These are phyloP conservation scores for Aethionema arabicum DNA, from an alignment of 345 rosid genomes.

Conservation along the genomic window DNA sequence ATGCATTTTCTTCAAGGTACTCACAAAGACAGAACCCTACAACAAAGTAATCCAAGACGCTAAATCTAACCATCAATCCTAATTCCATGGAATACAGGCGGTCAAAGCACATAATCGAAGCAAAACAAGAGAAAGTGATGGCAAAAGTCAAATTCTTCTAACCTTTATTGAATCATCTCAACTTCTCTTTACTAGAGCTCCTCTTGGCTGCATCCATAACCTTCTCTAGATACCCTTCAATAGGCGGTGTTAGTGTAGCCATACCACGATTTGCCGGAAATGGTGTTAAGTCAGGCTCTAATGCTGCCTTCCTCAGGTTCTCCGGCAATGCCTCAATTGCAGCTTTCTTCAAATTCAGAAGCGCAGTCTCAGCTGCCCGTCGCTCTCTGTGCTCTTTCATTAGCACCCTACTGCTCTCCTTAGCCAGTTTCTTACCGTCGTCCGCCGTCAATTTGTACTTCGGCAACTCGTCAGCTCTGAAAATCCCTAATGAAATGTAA, in stretches of 20 bases:
- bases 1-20: background rate
- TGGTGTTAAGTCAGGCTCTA: conserved; percentile 79
- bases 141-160: background rate
- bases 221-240: conserved; percentile 88
- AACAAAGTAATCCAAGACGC: background rate
- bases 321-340: conserved; percentile 92
- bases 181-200: conserved; percentile 67
- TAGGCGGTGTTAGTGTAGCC: conserved; percentile 95
- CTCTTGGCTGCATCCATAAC: conserved; percentile 74
- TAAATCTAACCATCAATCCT: background rate
- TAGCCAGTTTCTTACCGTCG: conserved; percentile 76
- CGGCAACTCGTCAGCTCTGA: conserved; percentile 67
- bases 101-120: background rate
- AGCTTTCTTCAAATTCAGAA: conserved; percentile 68
- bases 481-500: conserved; percentile 71
- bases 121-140: background rate
- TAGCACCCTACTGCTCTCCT: conserved; percentile 82
- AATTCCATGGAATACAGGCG: background rate
- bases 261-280: conserved; percentile 72
- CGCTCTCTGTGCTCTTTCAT: conserved; percentile 82
- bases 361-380: conserved; percentile 69
- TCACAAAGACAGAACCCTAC: too few relatives aligned
- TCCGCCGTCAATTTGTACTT: conserved; percentile 82
- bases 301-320: conserved; percentile 61
- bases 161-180: conserved; percentile 55